Base-by-base conservation (phyloP, 2,329 filamentous ascomycete species). In the Ramularia endophylla region DNA sequence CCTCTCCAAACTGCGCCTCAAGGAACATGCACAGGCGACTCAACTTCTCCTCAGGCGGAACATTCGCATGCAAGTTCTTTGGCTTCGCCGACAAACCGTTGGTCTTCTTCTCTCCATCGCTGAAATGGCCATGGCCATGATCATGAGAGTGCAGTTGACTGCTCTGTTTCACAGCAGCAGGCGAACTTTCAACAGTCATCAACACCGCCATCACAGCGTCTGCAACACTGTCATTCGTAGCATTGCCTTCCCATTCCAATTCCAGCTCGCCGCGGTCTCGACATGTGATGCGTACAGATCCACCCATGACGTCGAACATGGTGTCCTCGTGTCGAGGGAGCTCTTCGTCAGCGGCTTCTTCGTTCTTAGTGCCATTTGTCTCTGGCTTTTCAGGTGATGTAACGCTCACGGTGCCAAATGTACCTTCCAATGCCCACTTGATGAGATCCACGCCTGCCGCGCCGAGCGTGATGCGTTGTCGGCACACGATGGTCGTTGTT, bases 191-290 rank as follows among this genome's bases (percentile, higher is more conserved):
- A 16, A 95, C 86, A 0, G 85, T 89, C 54, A 95, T 80, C 8
- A 98, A 74, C 2, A 95, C 87, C 1, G 88, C 88, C 74, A 97
- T 87, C 40, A 97, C 85, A 12, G 92, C 88, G 65, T 98, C 92
- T n/a, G 92, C 92, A 57, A 98, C 94, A 46, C 88, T 87, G 59
- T 98, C 92, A 63, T 97, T 98, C 58, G 95, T 82, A 70, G 95
- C 85, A 62, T 97, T 98, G 43, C 89, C 92, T 63, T 97, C 90
- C 92, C 92, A 98, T 65, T 95, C 88, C 2, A 97, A 72, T 62
- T 94, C 88, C 5, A 95, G 78, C 59, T 92, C 83, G 41, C 89
- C 85, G 52, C 80, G 77, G 3, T 45, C 36, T 27, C 53, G 53
- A 43, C 58, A 53, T 49, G 77, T 77, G 65, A 92, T 88, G 15